Evolutionary conservation across 495 filamentous ascomycete species (phyloP).

Genomic region (Podospora anserina): DNA sequence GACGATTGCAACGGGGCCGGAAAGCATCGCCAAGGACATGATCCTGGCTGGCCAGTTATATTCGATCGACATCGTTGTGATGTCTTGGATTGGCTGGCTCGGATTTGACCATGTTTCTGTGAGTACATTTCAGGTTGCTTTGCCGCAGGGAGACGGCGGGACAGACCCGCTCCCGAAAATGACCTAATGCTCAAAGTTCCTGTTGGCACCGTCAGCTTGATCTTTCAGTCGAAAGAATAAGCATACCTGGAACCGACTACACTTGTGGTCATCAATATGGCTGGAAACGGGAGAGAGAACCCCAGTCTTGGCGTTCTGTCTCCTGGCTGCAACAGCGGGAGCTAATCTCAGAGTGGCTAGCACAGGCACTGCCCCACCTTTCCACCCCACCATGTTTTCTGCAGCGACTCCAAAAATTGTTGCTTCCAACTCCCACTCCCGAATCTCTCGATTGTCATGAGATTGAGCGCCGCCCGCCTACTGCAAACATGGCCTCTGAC

Average conservation of each 20-base stretch:
- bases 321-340: neutral
- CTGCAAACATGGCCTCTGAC: conserved; percentile 23
- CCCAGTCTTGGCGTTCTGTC: neutral
- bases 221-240: no score
- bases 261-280: no score
- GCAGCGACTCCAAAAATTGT: neutral
- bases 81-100: neutral
- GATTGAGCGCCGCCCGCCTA: conserved; percentile 14
- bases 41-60: neutral
- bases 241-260: no score
- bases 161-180: no score
- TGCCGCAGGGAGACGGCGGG: no score
- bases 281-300: neutral
- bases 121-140: neutral
- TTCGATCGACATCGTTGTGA: neutral
- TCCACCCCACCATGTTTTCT: neutral
- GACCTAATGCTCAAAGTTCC: no score
- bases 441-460: neutral
- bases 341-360: neutral
- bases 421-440: neutral
- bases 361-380: neutral
- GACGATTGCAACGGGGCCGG: neutral
- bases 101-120: neutral
- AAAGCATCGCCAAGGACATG: neutral
- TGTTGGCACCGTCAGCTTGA: no score